Conservation (phyloP, 2,329 filamentous ascomycete species). For the Nemania sp. region DNA sequence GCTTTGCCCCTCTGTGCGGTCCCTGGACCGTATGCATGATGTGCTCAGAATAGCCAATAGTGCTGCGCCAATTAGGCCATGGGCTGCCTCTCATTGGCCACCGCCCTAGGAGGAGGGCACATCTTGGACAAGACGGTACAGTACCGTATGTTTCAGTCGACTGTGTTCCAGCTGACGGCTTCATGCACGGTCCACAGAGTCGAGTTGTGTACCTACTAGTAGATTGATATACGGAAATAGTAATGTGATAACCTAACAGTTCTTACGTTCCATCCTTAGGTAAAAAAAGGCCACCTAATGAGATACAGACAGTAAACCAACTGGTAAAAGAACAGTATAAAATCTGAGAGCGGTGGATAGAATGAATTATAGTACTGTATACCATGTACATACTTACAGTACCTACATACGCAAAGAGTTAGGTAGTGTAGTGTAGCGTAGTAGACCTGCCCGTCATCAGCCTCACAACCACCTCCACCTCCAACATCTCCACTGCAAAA, state of each 20-base stretch:
- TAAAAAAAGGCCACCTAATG: background rate
- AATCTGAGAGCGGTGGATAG: background rate
- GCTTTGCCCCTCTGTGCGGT: constrained; percentile 30
- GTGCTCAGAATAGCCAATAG: constrained; percentile 31
- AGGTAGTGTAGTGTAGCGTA: background rate
- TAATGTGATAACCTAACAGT: background rate
- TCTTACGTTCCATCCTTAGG: background rate
- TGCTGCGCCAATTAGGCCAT: constrained; percentile 28
- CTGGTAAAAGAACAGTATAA: no score
- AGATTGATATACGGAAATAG: background rate
- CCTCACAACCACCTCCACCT: constrained; percentile 30
- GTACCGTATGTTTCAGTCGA: background rate
- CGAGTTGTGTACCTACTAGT: background rate
- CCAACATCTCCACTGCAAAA: constrained; percentile 24
- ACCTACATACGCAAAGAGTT: no score
- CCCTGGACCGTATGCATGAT: constrained; percentile 31
- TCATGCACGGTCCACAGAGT: background rate
- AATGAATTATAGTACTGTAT: background rate
- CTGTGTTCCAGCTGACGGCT: background rate
- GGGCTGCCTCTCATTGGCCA: constrained; percentile 17
- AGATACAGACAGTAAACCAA: background rate
- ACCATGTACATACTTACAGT: background rate
- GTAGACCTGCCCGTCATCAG: constrained; percentile 37
- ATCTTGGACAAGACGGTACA: background rate
- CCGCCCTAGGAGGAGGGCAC: constrained; percentile 1